A percentile compares a stretch with the other conserved stretches of the same genome.
Conservation (phyloP, 78 protist genomes). For the Pelomyxa schiedti region DNA sequence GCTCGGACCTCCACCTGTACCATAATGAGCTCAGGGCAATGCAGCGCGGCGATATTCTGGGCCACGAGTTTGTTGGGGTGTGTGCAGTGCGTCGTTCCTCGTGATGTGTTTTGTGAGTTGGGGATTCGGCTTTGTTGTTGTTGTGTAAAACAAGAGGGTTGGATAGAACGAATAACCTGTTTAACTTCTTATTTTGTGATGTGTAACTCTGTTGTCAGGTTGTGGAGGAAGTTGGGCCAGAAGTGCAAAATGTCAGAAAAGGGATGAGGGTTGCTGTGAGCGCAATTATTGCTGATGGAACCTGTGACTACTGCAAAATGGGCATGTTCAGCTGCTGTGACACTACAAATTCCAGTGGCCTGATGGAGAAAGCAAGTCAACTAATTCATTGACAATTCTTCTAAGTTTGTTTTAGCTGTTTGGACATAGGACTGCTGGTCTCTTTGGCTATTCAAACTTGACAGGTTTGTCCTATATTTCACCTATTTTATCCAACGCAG, state of each 20-base stretch:
- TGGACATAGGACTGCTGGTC: constrained; percentile 15
- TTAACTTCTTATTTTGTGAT: too few species aligned
- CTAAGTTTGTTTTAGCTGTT: background rate
- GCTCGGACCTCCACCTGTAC: constrained; percentile 23
- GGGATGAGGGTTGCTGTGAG: constrained; percentile 4
- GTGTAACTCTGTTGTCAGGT: too few species aligned
- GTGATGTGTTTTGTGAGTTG: too few species aligned
- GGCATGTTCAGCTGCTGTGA: constrained; percentile 17
- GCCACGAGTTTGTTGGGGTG: constrained; percentile 22
- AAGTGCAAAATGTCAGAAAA: background rate
- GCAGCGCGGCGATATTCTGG: constrained; percentile 22
- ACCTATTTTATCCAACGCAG: background rate
- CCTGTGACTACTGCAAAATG: constrained; percentile 6
- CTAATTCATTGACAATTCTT: background rate
- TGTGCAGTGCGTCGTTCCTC: too few species aligned
- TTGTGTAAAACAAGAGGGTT: too few species aligned
- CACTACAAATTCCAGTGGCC: constrained; percentile 3
- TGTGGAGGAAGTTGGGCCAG: constrained; percentile 17
- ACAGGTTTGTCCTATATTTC: background rate
- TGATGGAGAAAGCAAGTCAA: constrained; percentile 5
- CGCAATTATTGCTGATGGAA: background rate
- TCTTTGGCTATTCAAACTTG: constrained; percentile 15
- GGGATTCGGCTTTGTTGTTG: too few species aligned
- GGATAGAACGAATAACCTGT: too few species aligned
- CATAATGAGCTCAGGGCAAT: constrained; percentile 1